Evolutionary conservation across 768 basidiomycete genomes (phyloP).

Genomic region (Tylopilus sp.): DNA sequence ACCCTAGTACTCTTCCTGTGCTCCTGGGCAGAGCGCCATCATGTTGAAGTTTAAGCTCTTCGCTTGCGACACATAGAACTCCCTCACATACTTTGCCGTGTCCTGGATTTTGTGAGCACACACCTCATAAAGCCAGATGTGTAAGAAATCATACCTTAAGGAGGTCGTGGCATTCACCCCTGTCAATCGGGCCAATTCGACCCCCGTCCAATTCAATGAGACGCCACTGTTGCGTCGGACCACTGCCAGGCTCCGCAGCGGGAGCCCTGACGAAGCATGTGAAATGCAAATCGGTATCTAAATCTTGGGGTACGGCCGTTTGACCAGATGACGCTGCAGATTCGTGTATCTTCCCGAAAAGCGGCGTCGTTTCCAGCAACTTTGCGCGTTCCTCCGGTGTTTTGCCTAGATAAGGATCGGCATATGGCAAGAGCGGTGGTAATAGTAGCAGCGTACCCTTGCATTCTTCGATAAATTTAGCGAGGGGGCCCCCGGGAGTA

Average conservation of each 20-base stretch:
- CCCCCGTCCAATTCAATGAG: constrained; percentile 85
- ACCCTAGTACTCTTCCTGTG: constrained; percentile 11
- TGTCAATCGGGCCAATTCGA: constrained; percentile 75
- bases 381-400: constrained; percentile 72
- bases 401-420: constrained; percentile 42
- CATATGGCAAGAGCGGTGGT: neutral
- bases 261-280: constrained; percentile 80
- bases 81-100: constrained; percentile 42
- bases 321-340: constrained; percentile 70
- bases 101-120: constrained; percentile 32
- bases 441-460: constrained; percentile 39
- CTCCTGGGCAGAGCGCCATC: constrained; percentile 42
- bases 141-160: constrained; percentile 43
- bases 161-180: constrained; percentile 59
- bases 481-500: constrained; percentile 54
- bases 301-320: constrained; percentile 55
- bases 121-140: neutral
- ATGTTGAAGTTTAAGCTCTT: constrained; percentile 44
- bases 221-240: constrained; percentile 34
- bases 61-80: constrained; percentile 38
- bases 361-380: constrained; percentile 67
- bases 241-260: constrained; percentile 26
- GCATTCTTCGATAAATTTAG: constrained; percentile 63
- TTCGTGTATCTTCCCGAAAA: constrained; percentile 77
- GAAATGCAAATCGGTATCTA: constrained; percentile 80